Percentiles rank a stretch among this genome's conserved stretches.
Evolutionary conservation across 2,329 filamentous ascomycete genomes (phyloP).

Genomic region (Trichophyton mentagrophytes): DNA sequence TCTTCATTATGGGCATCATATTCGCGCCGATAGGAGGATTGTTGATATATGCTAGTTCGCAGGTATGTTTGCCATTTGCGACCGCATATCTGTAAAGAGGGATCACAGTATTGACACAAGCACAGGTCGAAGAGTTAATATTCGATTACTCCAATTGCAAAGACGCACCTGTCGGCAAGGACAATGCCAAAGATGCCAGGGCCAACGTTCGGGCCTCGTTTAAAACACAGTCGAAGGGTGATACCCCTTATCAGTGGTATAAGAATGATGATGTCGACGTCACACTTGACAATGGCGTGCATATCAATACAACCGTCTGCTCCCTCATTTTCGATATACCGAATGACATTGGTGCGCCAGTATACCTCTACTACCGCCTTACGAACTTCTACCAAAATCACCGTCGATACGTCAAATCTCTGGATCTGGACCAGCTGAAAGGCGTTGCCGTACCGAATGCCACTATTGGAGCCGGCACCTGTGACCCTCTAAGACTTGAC

Average conservation of each 20-base stretch:
- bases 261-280: constrained; percentile 10
- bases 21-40: constrained; percentile 87
- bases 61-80: constrained; percentile 40
- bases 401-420: constrained; percentile 74
- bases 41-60: constrained; percentile 70
- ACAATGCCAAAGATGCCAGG: constrained; percentile 44
- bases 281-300: constrained; percentile 17
- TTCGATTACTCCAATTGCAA: constrained; percentile 82
- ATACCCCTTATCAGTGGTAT: constrained; percentile 23
- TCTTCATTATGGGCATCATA: constrained; percentile 80
- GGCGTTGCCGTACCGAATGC: constrained; percentile 50
- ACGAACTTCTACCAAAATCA: constrained; percentile 99
- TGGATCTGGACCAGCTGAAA: constrained; percentile 70
- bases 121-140: constrained; percentile 72
- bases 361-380: constrained; percentile 88
- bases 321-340: constrained; percentile 66
- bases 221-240: constrained; percentile 40
- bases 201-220: constrained; percentile 53
- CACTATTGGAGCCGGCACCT: constrained; percentile 56
- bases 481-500: constrained; percentile 56
- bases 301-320: constrained; percentile 45
- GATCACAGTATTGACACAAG: neutral
- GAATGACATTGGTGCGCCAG: constrained; percentile 63
- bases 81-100: neutral
- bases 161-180: constrained; percentile 37